Conservation (phyloP, 2,329 filamentous ascomycete genomes). For the Coniella vitis region DNA sequence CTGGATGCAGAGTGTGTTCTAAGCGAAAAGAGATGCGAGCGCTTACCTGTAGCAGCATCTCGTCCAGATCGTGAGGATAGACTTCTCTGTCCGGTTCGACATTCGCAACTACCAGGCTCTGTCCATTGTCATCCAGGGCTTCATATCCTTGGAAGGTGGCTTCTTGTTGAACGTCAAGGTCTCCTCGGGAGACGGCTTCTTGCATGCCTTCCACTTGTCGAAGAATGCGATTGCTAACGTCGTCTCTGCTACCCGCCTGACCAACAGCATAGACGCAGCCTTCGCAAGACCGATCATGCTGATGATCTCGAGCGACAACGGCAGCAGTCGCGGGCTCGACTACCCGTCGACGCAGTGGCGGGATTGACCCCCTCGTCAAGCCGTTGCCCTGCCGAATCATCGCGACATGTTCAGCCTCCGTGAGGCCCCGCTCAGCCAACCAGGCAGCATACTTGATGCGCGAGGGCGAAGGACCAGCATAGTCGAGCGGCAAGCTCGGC, state of each 20-base stretch:
- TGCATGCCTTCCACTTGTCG: too few relatives aligned
- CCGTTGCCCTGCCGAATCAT: neutral
- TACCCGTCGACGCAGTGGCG: neutral
- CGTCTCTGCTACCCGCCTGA: neutral
- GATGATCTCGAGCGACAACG: too few relatives aligned
- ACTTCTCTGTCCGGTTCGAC: too few relatives aligned
- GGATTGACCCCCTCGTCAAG: neutral
- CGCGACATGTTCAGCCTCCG: neutral
- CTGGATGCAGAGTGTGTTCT: too few relatives aligned
- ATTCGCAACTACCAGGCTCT: too few relatives aligned
- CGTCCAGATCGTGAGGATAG: too few relatives aligned
- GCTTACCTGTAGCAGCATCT: too few relatives aligned
- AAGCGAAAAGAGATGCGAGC: too few relatives aligned
- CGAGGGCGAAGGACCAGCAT: constrained; percentile 18
- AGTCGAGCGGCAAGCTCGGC: constrained; percentile 20
- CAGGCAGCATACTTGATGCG: constrained; percentile 1
- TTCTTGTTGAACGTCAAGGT: too few relatives aligned
- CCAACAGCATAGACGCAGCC: neutral
- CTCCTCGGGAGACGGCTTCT: neutral
- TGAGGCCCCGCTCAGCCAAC: constrained; percentile 2
- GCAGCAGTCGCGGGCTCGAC: neutral
- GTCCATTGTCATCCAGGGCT: too few relatives aligned
- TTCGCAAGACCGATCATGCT: too few relatives aligned
- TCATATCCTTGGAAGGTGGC: neutral
- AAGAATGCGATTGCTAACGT: too few relatives aligned